Percentiles rank a stretch among this genome's conserved stretches.
These are phyloP conservation scores for Candida odintsovae DNA, from an alignment of 805 yeast genomes.

Conservation along the genomic window DNA sequence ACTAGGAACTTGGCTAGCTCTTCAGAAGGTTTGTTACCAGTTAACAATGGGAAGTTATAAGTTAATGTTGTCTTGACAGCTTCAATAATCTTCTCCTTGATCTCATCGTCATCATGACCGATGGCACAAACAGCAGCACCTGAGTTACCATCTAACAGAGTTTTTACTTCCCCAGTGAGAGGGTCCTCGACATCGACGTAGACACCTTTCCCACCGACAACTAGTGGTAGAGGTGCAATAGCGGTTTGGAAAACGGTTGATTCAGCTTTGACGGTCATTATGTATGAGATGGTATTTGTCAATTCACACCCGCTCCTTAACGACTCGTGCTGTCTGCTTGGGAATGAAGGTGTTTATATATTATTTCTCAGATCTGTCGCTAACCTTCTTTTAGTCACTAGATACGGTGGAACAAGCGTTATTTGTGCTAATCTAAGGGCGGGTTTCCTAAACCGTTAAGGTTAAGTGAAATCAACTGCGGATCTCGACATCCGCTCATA, in stretches of 20 bases:
- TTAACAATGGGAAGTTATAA: slow-evolving; percentile 31
- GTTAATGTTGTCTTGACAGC: slow-evolving; percentile 30
- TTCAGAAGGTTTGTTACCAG: slow-evolving; percentile 34
- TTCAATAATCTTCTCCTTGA: slow-evolving; percentile 32
- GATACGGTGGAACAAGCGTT: not conserved
- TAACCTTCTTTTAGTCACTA: too few relatives aligned
- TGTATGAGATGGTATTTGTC: not conserved
- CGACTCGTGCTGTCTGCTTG: too few relatives aligned
- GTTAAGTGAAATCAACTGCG: not conserved
- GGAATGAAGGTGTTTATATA: slow-evolving; percentile 1
- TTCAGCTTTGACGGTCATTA: slow-evolving; percentile 8
- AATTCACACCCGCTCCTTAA: not conserved
- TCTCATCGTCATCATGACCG: slow-evolving; percentile 39
- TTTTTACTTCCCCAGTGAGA: slow-evolving; percentile 26
- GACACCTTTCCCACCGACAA: slow-evolving; percentile 33
- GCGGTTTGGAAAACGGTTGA: slow-evolving; percentile 28
- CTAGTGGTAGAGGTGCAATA: slow-evolving; percentile 27
- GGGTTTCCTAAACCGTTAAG: not conserved
- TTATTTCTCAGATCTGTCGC: not conserved
- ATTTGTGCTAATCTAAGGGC: not conserved
- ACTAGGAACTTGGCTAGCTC: slow-evolving; percentile 37
- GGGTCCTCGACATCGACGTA: slow-evolving; percentile 32
- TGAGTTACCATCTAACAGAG: slow-evolving; percentile 37
- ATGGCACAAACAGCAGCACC: slow-evolving; percentile 49
- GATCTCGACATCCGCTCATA: not conserved